These are phyloP conservation scores for Penicillium sp. DNA, from an alignment of 2,329 filamentous ascomycete genomes.

Conservation along the genomic window DNA sequence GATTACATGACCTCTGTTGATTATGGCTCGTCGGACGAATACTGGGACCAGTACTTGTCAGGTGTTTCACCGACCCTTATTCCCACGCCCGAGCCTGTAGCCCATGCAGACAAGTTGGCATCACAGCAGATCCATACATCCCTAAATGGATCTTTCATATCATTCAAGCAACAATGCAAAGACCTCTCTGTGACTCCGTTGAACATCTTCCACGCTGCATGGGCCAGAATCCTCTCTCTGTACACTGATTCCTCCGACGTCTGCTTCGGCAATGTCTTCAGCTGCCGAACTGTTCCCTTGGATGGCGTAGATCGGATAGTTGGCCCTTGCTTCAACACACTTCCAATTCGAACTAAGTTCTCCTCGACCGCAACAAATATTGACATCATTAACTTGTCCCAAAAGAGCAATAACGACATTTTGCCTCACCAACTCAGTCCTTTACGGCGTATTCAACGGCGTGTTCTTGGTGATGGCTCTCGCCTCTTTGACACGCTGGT, in stretches of 20 bases:
- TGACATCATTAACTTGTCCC: slow-evolving; percentile 53
- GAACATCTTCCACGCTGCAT: slow-evolving; percentile 61
- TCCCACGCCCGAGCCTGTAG: background rate
- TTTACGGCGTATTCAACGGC: slow-evolving; percentile 59
- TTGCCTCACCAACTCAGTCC: slow-evolving; percentile 66
- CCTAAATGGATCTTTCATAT: slow-evolving; percentile 34
- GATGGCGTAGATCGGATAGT: slow-evolving; percentile 62
- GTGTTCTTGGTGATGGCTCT: slow-evolving; percentile 38
- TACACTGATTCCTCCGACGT: slow-evolving; percentile 54
- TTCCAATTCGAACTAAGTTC: slow-evolving; percentile 59
- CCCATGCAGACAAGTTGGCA: slow-evolving; percentile 1
- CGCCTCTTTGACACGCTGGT: slow-evolving; percentile 72
- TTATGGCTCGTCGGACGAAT: slow-evolving; percentile 47
- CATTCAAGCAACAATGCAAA: slow-evolving; percentile 45
- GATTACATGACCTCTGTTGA: slow-evolving; percentile 47
- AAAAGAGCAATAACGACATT: slow-evolving; percentile 53
- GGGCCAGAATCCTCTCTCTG: slow-evolving; percentile 56
- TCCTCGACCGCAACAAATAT: slow-evolving; percentile 43
- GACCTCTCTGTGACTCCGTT: slow-evolving; percentile 54
- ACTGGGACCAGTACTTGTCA: slow-evolving; percentile 56
- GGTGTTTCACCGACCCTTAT: slow-evolving; percentile 43
- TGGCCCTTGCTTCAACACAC: slow-evolving; percentile 87
- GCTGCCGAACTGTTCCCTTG: slow-evolving; percentile 60
- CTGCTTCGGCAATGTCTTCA: slow-evolving; percentile 81
- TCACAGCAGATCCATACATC: slow-evolving; percentile 13